Evolutionary conservation across 179 eudicot genomes (phyloP).

Genomic region (Corrigiola litoralis): DNA sequence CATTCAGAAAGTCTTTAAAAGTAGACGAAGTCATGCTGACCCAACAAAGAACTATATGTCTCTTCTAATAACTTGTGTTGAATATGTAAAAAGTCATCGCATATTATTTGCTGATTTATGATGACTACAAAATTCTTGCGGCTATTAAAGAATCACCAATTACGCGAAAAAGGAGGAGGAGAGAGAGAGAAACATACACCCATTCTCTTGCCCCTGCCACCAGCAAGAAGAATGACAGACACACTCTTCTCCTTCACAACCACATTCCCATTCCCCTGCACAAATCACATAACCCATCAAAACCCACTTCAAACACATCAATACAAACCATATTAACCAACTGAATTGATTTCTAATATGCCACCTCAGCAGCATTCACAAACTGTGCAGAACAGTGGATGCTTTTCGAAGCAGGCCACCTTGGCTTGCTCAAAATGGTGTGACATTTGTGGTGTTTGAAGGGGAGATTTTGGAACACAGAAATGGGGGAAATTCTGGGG

Average conservation of each 20-base stretch:
- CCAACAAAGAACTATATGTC: no score
- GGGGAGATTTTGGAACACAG: not conserved
- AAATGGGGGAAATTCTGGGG: not conserved
- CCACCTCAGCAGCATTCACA: constrained; percentile 25
- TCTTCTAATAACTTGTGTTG: no score
- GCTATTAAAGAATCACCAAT: no score
- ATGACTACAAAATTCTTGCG: no score
- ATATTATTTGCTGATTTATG: no score
- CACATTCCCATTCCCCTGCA: constrained; percentile 46
- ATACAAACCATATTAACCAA: not conserved
- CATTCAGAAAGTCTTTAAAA: no score
- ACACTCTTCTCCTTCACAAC: constrained; percentile 76
- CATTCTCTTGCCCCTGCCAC: constrained; percentile 95
- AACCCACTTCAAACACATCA: not conserved
- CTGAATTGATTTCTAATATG: not conserved
- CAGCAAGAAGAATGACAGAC: constrained; percentile 90
- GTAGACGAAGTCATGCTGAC: no score
- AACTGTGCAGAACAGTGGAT: constrained; percentile 35
- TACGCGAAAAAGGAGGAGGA: not conserved
- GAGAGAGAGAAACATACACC: constrained; percentile 51
- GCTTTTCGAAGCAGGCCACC: constrained; percentile 7
- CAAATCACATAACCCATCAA: constrained; percentile 2
- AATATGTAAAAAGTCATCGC: no score
- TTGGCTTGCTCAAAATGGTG: constrained; percentile 4
- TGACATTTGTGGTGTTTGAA: constrained; percentile 4